A percentile compares a stretch with the other conserved stretches of the same genome.
These are phyloP conservation scores for Cerrena zonata DNA, from an alignment of 1,284 basidiomycete genomes.

Conservation along the genomic window DNA sequence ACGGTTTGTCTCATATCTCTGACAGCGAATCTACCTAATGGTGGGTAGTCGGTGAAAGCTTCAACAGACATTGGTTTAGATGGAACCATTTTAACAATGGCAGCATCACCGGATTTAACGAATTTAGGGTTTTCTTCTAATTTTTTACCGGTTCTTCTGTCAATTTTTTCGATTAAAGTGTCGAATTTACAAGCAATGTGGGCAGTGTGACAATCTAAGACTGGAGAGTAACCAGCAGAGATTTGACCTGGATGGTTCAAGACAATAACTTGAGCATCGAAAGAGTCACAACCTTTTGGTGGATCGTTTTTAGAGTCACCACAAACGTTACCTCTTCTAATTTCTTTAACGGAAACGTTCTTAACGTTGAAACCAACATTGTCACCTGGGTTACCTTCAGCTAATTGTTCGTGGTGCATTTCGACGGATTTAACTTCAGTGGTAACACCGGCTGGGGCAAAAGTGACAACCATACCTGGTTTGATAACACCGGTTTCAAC, in stretches of 20 bases:
- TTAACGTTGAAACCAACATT: conserved; percentile 99
- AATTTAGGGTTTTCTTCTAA: conserved; percentile 89
- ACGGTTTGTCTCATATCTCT: conserved; percentile 99
- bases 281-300: conserved; percentile 97
- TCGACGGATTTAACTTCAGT: conserved; percentile 99
- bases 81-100: conserved; percentile 96
- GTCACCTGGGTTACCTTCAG: conserved; percentile 93
- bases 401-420: conserved; percentile 99
- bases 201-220: conserved; percentile 99
- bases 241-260: conserved; percentile 99
- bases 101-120: conserved; percentile 93
- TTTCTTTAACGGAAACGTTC: conserved; percentile 99
- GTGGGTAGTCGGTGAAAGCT: conserved; percentile 96
- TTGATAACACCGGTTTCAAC: conserved; percentile 99
- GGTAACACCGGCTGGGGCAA: conserved; percentile 95
- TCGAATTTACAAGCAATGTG: conserved; percentile 99
- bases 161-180: conserved; percentile 98
- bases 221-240: conserved; percentile 93
- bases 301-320: conserved; percentile 99
- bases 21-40: conserved; percentile 97
- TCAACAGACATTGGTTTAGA: conserved; percentile 98
- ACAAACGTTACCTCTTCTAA: conserved; percentile 97
- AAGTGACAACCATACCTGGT: conserved; percentile 97
- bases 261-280: conserved; percentile 99
- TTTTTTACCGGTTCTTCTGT: conserved; percentile 93